Evolutionary conservation across 441 rosid genomes (phyloP).

Genomic region (Pelargonium myrrhifolium): DNA sequence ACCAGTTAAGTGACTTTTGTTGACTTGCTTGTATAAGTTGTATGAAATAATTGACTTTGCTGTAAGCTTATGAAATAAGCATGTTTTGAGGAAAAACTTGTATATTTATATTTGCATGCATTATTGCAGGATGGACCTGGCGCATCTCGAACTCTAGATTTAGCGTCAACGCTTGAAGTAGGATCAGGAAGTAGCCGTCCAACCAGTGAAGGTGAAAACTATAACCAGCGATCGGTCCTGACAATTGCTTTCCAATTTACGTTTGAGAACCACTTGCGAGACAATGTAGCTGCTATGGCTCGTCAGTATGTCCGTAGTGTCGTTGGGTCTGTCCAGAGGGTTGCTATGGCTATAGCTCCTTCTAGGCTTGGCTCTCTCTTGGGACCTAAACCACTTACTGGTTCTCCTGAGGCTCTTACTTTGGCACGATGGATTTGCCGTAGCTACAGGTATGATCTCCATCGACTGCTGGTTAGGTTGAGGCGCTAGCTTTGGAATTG

Average conservation of each 20-base stretch:
- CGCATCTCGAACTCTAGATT: slow-evolving; percentile 69
- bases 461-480: background rate
- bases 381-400: slow-evolving; percentile 60
- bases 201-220: slow-evolving; percentile 46
- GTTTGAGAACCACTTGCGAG: slow-evolving; percentile 72
- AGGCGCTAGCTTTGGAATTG: no score
- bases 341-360: slow-evolving; percentile 94
- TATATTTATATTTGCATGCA: background rate
- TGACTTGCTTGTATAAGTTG: background rate
- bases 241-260: slow-evolving; percentile 98
- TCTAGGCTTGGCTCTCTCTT: slow-evolving; percentile 55
- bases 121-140: slow-evolving; percentile 37
- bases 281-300: slow-evolving; percentile 92
- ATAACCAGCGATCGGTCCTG: slow-evolving; percentile 62
- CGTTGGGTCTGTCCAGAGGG: slow-evolving; percentile 87
- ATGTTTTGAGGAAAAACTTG: background rate
- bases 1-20: slow-evolving; percentile 37
- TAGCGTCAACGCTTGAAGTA: slow-evolving; percentile 87
- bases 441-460: slow-evolving; percentile 52
- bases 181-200: slow-evolving; percentile 47
- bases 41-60: background rate
- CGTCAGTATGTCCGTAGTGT: slow-evolving; percentile 85
- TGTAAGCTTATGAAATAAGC: background rate
- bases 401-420: slow-evolving; percentile 88
- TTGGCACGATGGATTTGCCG: slow-evolving; percentile 89